Percentiles rank a stretch among this genome's conserved stretches.
phyloP scores from a whole-genome alignment of 2,329 filamentous ascomycete species.

The Beauveria medogensis region DNA sequence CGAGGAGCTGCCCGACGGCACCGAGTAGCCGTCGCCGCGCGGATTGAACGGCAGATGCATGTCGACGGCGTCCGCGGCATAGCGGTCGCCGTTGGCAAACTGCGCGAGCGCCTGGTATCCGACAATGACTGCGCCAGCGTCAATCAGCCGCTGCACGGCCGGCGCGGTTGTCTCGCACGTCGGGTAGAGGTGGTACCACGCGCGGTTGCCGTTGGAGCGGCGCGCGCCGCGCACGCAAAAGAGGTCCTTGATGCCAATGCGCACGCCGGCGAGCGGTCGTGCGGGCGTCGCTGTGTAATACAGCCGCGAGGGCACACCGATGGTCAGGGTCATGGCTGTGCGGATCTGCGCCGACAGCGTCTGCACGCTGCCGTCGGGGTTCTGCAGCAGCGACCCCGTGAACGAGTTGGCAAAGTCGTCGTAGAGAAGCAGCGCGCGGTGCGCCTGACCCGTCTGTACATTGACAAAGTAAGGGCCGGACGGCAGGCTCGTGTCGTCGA shows the following conservation, averaged over 20 bases:
- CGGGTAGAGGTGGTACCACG: slow-evolving; percentile 45
- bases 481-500: slow-evolving; percentile 9
- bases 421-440: slow-evolving; percentile 29
- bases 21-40: slow-evolving; percentile 19
- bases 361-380: slow-evolving; percentile 23
- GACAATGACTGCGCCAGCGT: slow-evolving; percentile 43
- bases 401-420: slow-evolving; percentile 25
- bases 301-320: slow-evolving; percentile 50
- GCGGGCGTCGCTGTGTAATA: slow-evolving; percentile 45
- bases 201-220: slow-evolving; percentile 44
- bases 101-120: slow-evolving; percentile 35
- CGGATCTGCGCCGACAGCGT: slow-evolving; percentile 23
- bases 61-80: slow-evolving; percentile 35
- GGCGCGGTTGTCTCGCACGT: slow-evolving; percentile 36
- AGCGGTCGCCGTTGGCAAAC: slow-evolving; percentile 29
- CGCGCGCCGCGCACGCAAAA: slow-evolving; percentile 43
- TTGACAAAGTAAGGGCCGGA: slow-evolving; percentile 31
- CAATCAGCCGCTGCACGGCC: slow-evolving; percentile 45
- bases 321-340: slow-evolving; percentile 20
- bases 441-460: slow-evolving; percentile 21
- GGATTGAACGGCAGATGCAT: slow-evolving; percentile 18
- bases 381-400: slow-evolving; percentile 21
- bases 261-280: slow-evolving; percentile 47
- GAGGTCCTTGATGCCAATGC: slow-evolving; percentile 40
- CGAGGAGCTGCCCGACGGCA: slow-evolving; percentile 14